Conservation (phyloP, 2,329 filamentous ascomycete species). For the Cyclaneusma minus region DNA sequence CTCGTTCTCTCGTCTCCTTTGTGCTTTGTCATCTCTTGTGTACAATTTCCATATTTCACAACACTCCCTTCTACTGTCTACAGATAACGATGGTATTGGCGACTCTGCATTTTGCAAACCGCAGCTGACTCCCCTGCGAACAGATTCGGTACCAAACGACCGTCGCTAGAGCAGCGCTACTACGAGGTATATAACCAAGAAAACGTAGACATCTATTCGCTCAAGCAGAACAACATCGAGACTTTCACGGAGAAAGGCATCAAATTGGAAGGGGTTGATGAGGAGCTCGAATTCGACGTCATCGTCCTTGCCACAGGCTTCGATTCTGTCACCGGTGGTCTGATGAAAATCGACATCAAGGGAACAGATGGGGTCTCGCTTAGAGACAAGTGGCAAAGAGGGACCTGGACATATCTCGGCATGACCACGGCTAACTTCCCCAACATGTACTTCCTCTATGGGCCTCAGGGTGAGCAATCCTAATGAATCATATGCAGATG, state of each 20-base stretch:
- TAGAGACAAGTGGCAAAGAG: conserved; percentile 19
- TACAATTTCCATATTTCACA: no score
- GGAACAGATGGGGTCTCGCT: conserved; percentile 15
- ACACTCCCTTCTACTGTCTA: no score
- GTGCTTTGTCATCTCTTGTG: no score
- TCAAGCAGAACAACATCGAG: conserved; percentile 26
- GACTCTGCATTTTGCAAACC: no score
- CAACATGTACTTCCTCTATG: conserved; percentile 31
- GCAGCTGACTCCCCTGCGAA: no score
- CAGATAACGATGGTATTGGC: no score
- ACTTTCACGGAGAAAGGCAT: conserved; percentile 23
- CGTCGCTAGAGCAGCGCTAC: conserved; percentile 29
- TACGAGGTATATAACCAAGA: conserved; percentile 31
- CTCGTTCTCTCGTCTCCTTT: no score
- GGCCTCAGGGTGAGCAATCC: no score
- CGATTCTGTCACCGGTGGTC: conserved; percentile 19
- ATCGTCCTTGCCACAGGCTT: conserved; percentile 23
- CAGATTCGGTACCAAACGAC: conserved; percentile 31
- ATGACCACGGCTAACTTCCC: conserved; percentile 25
- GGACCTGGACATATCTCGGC: conserved; percentile 22
- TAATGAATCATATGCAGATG: not conserved
- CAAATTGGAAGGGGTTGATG: conserved; percentile 13
- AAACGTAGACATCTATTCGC: conserved; percentile 29
- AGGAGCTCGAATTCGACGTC: conserved; percentile 14
- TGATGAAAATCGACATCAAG: conserved; percentile 18